These are phyloP conservation scores for Tricholoma furcatifolium DNA, from an alignment of 768 basidiomycete species.

Conservation along the genomic window DNA sequence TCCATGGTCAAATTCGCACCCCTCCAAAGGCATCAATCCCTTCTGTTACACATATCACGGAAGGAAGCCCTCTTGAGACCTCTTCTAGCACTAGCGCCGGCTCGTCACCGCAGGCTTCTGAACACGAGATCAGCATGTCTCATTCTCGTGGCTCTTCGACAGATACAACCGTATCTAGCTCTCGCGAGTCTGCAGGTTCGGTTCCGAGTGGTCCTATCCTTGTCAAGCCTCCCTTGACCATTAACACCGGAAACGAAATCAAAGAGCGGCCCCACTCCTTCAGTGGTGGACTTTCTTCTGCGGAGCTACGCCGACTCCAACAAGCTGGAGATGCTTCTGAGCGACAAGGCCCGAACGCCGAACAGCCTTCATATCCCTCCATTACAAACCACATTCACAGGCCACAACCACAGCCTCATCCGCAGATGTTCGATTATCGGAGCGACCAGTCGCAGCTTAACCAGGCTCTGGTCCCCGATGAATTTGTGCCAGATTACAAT, in stretches of 20 bases:
- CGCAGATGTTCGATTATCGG: constrained; percentile 53
- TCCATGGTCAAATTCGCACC: constrained; percentile 55
- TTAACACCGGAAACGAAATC: constrained; percentile 49
- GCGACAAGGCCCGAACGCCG: constrained; percentile 40
- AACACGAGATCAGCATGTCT: constrained; percentile 63
- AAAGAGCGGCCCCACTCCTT: constrained; percentile 83
- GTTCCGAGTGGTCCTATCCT: constrained; percentile 57
- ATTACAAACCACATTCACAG: constrained; percentile 55
- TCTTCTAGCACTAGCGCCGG: constrained; percentile 69
- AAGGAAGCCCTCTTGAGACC: constrained; percentile 72
- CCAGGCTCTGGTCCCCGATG: constrained; percentile 32
- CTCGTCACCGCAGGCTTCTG: constrained; percentile 69
- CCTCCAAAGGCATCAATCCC: constrained; percentile 65
- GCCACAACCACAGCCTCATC: constrained; percentile 44
- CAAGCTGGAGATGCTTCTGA: constrained; percentile 54
- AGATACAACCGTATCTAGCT: constrained; percentile 63
- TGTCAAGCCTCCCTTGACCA: constrained; percentile 53
- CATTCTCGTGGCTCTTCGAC: constrained; percentile 86
- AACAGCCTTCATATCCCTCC: constrained; percentile 67
- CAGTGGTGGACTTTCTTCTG: constrained; percentile 72
- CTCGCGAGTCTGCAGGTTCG: constrained; percentile 54
- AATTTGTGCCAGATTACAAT: constrained; percentile 55
- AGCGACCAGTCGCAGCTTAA: constrained; percentile 33
- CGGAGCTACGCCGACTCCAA: constrained; percentile 74
- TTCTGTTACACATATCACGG: constrained; percentile 56